phyloP scores from a whole-genome alignment of 169 alveolate species.

The Blepharisma undulans region DNA sequence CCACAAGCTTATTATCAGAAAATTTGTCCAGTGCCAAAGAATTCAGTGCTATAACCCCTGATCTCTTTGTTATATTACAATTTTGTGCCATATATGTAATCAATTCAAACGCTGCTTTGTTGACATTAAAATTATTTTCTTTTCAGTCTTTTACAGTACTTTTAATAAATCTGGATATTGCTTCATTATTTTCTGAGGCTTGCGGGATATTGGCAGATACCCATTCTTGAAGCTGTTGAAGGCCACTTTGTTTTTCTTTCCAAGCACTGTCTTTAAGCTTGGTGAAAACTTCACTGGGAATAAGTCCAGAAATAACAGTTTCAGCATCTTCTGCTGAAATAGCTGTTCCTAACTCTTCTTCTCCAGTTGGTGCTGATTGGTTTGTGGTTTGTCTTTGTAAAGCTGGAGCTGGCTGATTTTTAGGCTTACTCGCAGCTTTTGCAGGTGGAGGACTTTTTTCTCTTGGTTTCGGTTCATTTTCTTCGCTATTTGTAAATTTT shows the following conservation, averaged over 20 bases:
- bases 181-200: conserved; percentile 45
- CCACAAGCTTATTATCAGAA: conserved; percentile 49
- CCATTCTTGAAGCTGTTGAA: conserved; percentile 54
- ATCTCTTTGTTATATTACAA: conserved; percentile 37
- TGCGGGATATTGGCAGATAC: conserved; percentile 13
- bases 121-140: conserved; percentile 66
- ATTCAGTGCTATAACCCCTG: conserved; percentile 39
- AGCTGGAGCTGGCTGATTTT: not conserved
- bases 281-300: conserved; percentile 47
- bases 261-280: conserved; percentile 66
- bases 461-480: not conserved
- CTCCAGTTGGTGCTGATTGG: not conserved
- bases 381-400: not conserved
- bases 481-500: not conserved
- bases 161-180: conserved; percentile 51
- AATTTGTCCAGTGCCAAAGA: conserved; percentile 49
- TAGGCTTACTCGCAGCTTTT: not conserved
- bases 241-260: conserved; percentile 73
- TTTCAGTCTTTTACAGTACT: conserved; percentile 67
- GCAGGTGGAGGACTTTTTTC: not conserved
- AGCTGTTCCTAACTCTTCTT: not conserved
- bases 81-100: conserved; percentile 52
- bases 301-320: conserved; percentile 47
- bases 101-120: conserved; percentile 61
- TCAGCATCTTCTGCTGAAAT: conserved; percentile 63